A percentile compares a stretch with the other conserved stretches of the same genome.
These are phyloP conservation scores for Coemansia sp. DNA, from an alignment of 192 early-diverging fungal genomes.

Conservation along the genomic window DNA sequence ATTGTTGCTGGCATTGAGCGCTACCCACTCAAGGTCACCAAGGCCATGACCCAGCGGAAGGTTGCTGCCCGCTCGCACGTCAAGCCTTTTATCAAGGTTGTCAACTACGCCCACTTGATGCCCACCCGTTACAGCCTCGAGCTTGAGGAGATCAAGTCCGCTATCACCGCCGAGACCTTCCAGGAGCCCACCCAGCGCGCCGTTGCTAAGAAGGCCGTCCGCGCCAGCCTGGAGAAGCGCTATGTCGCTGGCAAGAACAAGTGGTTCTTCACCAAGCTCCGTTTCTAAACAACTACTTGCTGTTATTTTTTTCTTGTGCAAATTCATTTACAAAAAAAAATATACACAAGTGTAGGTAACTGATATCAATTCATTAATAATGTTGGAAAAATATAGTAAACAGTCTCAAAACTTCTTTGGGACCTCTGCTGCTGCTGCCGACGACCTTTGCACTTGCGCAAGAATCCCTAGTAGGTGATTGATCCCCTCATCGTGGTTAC, in stretches of 20 bases:
- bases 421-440: not conserved
- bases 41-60: conserved; percentile 91
- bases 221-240: conserved; percentile 95
- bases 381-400: too few species aligned
- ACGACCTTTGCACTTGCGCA: conserved; percentile 24
- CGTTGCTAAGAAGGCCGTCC: conserved; percentile 90
- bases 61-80: conserved; percentile 95
- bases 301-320: too few species aligned
- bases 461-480: conserved; percentile 33
- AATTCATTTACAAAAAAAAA: too few species aligned
- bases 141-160: conserved; percentile 88
- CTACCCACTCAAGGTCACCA: conserved; percentile 97
- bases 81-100: conserved; percentile 98
- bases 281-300: too few species aligned
- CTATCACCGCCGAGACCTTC: conserved; percentile 82
- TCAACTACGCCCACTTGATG: conserved; percentile 99
- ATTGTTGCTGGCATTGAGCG: conserved; percentile 97
- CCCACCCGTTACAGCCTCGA: conserved; percentile 99
- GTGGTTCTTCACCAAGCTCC: conserved; percentile 99
- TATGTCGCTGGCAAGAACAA: conserved; percentile 99
- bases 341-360: too few species aligned
- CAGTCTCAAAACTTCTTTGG: conserved; percentile 65
- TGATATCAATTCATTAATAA: too few species aligned
- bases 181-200: conserved; percentile 92
- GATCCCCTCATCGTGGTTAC: conserved; percentile 14